Conservation (phyloP, 2,329 filamentous ascomycete genomes). For the Leptographium procerum region DNA sequence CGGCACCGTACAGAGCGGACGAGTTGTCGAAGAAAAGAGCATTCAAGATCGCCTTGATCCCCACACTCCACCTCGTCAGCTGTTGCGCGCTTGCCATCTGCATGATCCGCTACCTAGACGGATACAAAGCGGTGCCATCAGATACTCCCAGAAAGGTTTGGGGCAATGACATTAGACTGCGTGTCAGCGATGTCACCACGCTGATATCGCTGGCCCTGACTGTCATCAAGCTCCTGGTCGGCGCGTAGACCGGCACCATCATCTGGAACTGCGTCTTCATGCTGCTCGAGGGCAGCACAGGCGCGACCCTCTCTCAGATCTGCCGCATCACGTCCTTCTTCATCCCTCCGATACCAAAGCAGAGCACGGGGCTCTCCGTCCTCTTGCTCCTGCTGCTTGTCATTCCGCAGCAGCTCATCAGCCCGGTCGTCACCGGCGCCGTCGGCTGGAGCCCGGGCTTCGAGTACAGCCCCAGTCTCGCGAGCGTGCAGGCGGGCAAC, state of each 20-base stretch:
- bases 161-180: too few relatives aligned
- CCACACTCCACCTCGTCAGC: too few relatives aligned
- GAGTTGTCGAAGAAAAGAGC: too few relatives aligned
- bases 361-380: not conserved
- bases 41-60: too few relatives aligned
- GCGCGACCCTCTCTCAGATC: too few relatives aligned
- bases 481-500: not conserved
- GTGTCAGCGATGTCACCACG: not conserved
- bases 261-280: not conserved
- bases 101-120: too few relatives aligned
- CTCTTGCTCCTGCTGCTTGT: not conserved
- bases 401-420: not conserved
- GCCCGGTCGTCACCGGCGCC: not conserved
- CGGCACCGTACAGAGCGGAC: too few relatives aligned
- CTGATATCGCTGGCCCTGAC: not conserved
- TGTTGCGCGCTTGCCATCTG: too few relatives aligned
- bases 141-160: too few relatives aligned
- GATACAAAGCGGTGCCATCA: too few relatives aligned
- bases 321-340: too few relatives aligned
- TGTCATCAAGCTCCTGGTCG: not conserved
- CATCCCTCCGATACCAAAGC: too few relatives aligned
- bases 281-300: not conserved
- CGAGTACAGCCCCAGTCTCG: not conserved
- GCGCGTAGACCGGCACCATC: not conserved
- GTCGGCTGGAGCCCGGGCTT: not conserved